Conservation (phyloP, 169 alveolate genomes). For the Plasmodium yoelii region DNA sequence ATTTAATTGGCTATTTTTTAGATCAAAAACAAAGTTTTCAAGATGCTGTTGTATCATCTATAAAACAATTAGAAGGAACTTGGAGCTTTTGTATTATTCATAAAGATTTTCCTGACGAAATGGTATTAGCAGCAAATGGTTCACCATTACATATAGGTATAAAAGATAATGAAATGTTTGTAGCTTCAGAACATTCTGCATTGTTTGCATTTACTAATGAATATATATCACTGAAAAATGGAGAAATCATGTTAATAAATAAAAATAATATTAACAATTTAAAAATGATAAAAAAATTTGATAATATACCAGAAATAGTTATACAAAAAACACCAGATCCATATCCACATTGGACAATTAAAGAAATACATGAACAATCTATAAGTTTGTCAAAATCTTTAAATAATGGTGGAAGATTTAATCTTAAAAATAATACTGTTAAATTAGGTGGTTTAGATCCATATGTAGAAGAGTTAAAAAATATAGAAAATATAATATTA, state of each 20-base stretch:
- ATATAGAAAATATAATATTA: constrained; percentile 87
- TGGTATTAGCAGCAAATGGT: constrained; percentile 94
- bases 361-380: constrained; percentile 94
- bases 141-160: constrained; percentile 94
- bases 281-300: constrained; percentile 70
- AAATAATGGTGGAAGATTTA: constrained; percentile 71
- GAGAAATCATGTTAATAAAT: constrained; percentile 90
- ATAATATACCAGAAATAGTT: constrained; percentile 77
- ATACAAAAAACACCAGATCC: constrained; percentile 89
- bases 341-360: constrained; percentile 92
- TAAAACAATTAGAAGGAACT: constrained; percentile 94
- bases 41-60: constrained; percentile 90
- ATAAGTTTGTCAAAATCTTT: constrained; percentile 37
- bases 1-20: constrained; percentile 91
- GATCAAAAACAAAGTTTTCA: constrained; percentile 88
- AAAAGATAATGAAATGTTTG: constrained; percentile 87
- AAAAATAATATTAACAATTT: constrained; percentile 85
- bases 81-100: constrained; percentile 95
- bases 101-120: constrained; percentile 89
- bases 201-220: constrained; percentile 93
- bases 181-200: constrained; percentile 96
- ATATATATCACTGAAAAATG: constrained; percentile 91
- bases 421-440: constrained; percentile 28
- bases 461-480: constrained; percentile 76
- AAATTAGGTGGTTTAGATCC: constrained; percentile 78